These are phyloP conservation scores for Aspergillus wentii DNA, from an alignment of 495 filamentous ascomycete species.

Conservation along the genomic window DNA sequence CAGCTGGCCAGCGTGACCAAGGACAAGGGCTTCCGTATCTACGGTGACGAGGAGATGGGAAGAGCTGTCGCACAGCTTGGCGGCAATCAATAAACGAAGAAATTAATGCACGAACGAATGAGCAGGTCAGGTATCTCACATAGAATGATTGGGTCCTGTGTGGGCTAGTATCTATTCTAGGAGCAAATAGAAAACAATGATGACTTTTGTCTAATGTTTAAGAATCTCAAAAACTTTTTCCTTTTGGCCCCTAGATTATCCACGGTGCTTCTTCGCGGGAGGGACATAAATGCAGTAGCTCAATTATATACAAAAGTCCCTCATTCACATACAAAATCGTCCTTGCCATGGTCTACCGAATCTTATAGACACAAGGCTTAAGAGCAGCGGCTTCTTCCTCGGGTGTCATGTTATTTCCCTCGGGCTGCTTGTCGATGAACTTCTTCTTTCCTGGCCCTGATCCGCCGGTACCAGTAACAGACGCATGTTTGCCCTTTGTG, in stretches of 20 bases:
- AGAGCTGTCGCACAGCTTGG: conserved; percentile 72
- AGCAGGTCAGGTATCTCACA: conserved; percentile 3
- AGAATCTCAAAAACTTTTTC: too few relatives aligned
- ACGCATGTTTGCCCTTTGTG: conserved; percentile 62
- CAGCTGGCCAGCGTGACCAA: conserved; percentile 97
- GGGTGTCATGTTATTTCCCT: conserved; percentile 43
- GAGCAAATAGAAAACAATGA: conserved; percentile 28
- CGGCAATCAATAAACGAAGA: conserved; percentile 36
- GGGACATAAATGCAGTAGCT: too few relatives aligned
- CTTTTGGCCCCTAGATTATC: too few relatives aligned
- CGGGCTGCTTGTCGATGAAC: conserved; percentile 51
- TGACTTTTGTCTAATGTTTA: conserved; percentile 15
- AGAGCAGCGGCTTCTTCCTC: conserved; percentile 64
- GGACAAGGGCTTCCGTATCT: conserved; percentile 96
- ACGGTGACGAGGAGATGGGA: conserved; percentile 95
- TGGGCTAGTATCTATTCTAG: conserved; percentile 14
- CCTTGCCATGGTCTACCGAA: conserved; percentile 57
- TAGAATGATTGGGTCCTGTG: conserved; percentile 1
- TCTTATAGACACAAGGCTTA: conserved; percentile 97
- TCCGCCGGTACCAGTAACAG: conserved; percentile 29
- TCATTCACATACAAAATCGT: too few relatives aligned
- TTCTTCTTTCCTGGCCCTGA: conserved; percentile 50
- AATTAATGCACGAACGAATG: conserved; percentile 7
- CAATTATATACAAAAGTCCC: too few relatives aligned
- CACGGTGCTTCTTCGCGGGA: too few relatives aligned